These are phyloP conservation scores for Geopyxis carbonaria DNA, from an alignment of 495 filamentous ascomycete species.

Conservation along the genomic window DNA sequence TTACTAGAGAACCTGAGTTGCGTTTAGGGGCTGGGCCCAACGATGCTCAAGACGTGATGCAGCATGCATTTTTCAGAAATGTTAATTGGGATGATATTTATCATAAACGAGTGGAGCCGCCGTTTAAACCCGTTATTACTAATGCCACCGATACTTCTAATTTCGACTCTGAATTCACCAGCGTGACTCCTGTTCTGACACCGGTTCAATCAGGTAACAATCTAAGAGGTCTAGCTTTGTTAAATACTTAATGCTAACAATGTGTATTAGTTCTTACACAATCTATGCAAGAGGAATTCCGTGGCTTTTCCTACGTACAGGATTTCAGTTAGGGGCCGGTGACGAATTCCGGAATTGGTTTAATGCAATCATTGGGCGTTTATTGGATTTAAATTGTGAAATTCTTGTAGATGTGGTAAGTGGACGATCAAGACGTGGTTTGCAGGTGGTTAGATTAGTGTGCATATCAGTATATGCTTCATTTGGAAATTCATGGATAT, in stretches of 20 bases:
- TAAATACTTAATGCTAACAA: neutral
- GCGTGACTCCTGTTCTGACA: constrained; percentile 91
- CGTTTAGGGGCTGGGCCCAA: constrained; percentile 87
- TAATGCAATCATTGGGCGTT: too few relatives aligned
- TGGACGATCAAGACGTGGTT: too few relatives aligned
- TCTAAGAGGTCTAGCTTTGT: too few relatives aligned
- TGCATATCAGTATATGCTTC: too few relatives aligned
- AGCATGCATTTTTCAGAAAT: constrained; percentile 92
- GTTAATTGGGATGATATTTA: constrained; percentile 99
- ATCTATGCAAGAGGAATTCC: constrained; percentile 99
- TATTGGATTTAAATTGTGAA: too few relatives aligned
- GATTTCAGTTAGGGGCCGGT: constrained; percentile 49
- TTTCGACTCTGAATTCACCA: constrained; percentile 97
- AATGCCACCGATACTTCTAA: constrained; percentile 95
- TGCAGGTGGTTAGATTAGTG: too few relatives aligned
- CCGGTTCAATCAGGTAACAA: constrained; percentile 95
- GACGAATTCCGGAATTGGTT: too few relatives aligned
- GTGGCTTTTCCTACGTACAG: constrained; percentile 89
- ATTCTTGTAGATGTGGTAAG: too few relatives aligned
- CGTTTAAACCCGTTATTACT: constrained; percentile 76
- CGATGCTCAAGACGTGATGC: constrained; percentile 98
- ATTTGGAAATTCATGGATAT: too few relatives aligned
- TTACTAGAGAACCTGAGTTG: constrained; percentile 86
- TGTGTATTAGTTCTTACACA: constrained; percentile 67
- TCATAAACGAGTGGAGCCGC: constrained; percentile 75